Conservation (phyloP, 306 rosid genomes). For the Calophaca sinica region DNA sequence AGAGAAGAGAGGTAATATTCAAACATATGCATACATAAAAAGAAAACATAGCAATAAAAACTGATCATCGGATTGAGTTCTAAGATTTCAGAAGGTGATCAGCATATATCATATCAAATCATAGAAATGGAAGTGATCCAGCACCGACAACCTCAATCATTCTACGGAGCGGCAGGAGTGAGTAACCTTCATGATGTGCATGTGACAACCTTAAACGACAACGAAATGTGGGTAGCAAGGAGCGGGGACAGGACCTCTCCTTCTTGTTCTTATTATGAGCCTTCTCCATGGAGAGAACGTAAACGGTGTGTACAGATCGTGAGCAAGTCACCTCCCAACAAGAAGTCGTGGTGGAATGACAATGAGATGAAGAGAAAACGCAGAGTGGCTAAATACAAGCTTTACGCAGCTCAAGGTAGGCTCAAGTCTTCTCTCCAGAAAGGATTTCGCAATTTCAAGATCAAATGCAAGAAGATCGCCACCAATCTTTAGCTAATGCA, state of each 20-base stretch:
- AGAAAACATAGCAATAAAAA: not conserved
- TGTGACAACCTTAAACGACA: not conserved
- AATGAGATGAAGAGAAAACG: constrained; percentile 56
- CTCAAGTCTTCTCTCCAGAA: constrained; percentile 54
- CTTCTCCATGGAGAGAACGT: constrained; percentile 16
- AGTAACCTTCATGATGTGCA: not conserved
- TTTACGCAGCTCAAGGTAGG: constrained; percentile 56
- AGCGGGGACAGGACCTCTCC: not conserved
- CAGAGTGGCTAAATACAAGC: constrained; percentile 59
- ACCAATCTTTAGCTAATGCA: constrained; percentile 6
- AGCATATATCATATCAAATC: not conserved
- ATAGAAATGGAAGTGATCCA: constrained; percentile 41
- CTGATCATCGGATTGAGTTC: no score
- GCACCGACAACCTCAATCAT: not conserved
- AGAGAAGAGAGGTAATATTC: constrained; percentile 32
- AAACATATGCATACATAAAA: not conserved
- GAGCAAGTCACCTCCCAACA: not conserved
- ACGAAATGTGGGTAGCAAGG: not conserved
- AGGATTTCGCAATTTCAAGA: constrained; percentile 54
- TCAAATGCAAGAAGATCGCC: constrained; percentile 47
- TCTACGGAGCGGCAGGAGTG: not conserved
- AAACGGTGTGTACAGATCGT: not conserved
- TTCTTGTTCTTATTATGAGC: not conserved
- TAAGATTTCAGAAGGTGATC: no score
- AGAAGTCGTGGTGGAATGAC: constrained; percentile 54